phyloP scores from a whole-genome alignment of 1,139 yeast genomes.

The Debaryomyces psychrophilus region DNA sequence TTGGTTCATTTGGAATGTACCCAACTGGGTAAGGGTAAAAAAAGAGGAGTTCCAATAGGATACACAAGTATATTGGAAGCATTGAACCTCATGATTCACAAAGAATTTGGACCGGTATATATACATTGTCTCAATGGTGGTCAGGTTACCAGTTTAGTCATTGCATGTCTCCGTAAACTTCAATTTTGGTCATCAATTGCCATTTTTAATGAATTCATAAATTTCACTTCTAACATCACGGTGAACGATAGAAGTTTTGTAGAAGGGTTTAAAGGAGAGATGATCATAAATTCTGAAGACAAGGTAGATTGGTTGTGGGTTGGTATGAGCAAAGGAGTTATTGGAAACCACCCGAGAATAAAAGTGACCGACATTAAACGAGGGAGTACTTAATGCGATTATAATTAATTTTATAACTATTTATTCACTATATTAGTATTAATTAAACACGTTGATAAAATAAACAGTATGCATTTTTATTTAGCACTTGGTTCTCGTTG shows the following conservation, averaged over 20 bases:
- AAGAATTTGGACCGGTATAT: conserved; percentile 68
- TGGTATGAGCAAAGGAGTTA: conserved; percentile 64
- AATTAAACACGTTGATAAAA: conserved; percentile 55
- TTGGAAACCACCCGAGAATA: conserved; percentile 48
- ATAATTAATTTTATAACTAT: neutral
- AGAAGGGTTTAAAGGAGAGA: conserved; percentile 72
- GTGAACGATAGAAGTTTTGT: conserved; percentile 83
- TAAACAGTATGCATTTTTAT: conserved; percentile 73
- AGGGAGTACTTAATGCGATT: neutral
- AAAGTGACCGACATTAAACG: conserved; percentile 30
- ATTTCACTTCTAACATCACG: conserved; percentile 77
- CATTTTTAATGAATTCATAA: conserved; percentile 81
- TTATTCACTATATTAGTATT: conserved; percentile 6
- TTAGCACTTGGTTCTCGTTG: conserved; percentile 49
- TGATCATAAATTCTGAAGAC: conserved; percentile 50
- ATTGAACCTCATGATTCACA: conserved; percentile 61
- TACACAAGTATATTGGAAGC: conserved; percentile 62
- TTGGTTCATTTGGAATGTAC: conserved; percentile 70
- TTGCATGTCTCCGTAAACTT: conserved; percentile 83
- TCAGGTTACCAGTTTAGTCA: conserved; percentile 77
- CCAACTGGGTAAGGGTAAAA: conserved; percentile 71
- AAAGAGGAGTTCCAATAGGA: conserved; percentile 77
- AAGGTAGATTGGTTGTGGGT: conserved; percentile 77
- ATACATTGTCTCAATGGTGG: conserved; percentile 90
- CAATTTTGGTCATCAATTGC: conserved; percentile 91